Conservation (phyloP, 1,139 yeast genomes). For the Pneumocystis canis region DNA sequence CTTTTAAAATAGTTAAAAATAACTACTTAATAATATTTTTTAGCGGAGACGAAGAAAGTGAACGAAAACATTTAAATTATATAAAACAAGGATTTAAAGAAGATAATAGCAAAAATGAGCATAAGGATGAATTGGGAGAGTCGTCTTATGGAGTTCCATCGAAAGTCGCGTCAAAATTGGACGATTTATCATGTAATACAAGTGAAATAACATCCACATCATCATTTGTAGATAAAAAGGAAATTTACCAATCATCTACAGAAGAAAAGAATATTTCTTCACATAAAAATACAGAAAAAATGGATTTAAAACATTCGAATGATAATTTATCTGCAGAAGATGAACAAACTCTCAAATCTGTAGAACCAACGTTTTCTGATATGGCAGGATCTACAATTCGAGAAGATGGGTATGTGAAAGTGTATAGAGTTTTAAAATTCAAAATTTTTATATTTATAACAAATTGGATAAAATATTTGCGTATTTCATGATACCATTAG, state of each 20-base stretch:
- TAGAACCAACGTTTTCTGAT: background rate
- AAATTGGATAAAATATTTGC: background rate
- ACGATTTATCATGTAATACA: constrained; percentile 1
- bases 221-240: background rate
- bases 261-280: background rate
- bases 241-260: background rate
- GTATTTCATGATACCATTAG: background rate
- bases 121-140: background rate
- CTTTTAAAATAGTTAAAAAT: background rate
- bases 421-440: background rate
- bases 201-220: constrained; percentile 4
- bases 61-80: constrained; percentile 6
- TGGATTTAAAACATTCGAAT: background rate
- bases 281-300: background rate
- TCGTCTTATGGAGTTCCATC: background rate
- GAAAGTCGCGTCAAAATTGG: constrained; percentile 4
- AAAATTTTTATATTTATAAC: background rate
- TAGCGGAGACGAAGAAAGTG: constrained; percentile 24
- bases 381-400: background rate
- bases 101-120: constrained; percentile 1
- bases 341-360: background rate
- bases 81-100: background rate
- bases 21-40: constrained; percentile 1
- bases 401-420: background rate
- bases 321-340: background rate